Conservation (phyloP, 805 yeast species). For the Vanderwaltozyma polyspora region DNA sequence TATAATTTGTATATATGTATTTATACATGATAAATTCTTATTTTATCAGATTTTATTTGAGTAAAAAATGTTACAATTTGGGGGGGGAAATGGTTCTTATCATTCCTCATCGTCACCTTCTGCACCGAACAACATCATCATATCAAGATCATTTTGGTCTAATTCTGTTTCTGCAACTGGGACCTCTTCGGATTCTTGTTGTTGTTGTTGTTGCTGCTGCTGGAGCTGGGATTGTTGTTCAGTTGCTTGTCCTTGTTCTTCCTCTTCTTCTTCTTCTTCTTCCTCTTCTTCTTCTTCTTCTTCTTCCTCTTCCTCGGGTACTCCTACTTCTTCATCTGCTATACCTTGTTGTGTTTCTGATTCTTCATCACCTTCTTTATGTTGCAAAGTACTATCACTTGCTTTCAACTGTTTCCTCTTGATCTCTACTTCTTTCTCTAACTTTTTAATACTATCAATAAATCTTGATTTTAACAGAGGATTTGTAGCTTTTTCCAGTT, state of each 20-base stretch:
- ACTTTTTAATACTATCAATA: conserved; percentile 63
- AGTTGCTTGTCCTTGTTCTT: conserved; percentile 24
- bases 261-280: conserved; percentile 25
- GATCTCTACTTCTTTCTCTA: conserved; percentile 71
- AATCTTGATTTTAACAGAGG: conserved; percentile 83
- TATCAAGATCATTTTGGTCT: conserved; percentile 28
- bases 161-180: conserved; percentile 15
- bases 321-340: conserved; percentile 9
- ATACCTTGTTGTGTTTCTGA: conserved; percentile 6
- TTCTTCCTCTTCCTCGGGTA: conserved; percentile 23
- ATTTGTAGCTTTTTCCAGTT: conserved; percentile 62
- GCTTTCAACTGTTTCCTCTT: conserved; percentile 56
- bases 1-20: no score
- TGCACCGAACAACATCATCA: conserved; percentile 30
- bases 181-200: conserved; percentile 14
- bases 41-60: no score
- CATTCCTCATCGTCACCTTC: conserved; percentile 22
- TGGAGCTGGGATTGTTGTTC: conserved; percentile 24
- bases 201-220: conserved; percentile 19
- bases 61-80: no score
- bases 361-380: conserved; percentile 7
- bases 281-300: conserved; percentile 28
- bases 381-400: conserved; percentile 22
- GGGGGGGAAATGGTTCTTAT: no score
- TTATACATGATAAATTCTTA: no score